Evolutionary conservation across 306 rosid species (phyloP).

Genomic region (Cicer arietinum): DNA sequence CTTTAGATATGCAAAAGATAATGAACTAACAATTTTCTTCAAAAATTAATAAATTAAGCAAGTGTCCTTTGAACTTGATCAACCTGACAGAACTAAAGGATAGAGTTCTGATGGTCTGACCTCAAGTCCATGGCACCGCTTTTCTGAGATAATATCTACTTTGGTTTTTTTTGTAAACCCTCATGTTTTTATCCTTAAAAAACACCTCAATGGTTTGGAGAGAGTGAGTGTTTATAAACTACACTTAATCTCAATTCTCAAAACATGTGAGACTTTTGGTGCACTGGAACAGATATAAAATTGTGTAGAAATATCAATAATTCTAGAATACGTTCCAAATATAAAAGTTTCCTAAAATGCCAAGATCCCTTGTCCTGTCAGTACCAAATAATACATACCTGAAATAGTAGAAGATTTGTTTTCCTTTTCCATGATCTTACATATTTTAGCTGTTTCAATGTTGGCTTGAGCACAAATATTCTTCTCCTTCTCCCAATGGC

Average conservation of each 20-base stretch:
- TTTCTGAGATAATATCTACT: too few species aligned
- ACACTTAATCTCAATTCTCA: too few species aligned
- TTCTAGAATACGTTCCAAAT: conserved; percentile 1
- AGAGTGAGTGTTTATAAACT: too few species aligned
- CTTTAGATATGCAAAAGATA: conserved; percentile 29
- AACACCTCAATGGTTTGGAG: too few species aligned
- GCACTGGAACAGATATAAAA: not conserved
- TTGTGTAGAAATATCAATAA: conserved; percentile 13
- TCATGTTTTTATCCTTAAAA: too few species aligned
- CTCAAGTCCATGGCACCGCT: too few species aligned
- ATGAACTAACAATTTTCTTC: conserved; percentile 15
- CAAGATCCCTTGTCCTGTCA: not conserved
- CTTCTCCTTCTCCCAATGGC: conserved; percentile 42
- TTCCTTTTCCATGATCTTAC: conserved; percentile 47
- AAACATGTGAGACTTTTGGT: too few species aligned
- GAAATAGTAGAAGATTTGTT: conserved; percentile 40
- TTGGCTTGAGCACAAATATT: conserved; percentile 40
- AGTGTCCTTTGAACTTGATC: conserved; percentile 19
- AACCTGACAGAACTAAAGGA: not conserved
- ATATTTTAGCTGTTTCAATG: conserved; percentile 40
- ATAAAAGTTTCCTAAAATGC: conserved; percentile 25
- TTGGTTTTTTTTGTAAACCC: too few species aligned
- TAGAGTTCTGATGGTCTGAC: too few species aligned
- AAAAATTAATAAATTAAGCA: conserved; percentile 7
- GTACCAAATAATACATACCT: conserved; percentile 48